Conservation (phyloP, 495 filamentous ascomycete species). For the Pseudevernia furfuracea region DNA sequence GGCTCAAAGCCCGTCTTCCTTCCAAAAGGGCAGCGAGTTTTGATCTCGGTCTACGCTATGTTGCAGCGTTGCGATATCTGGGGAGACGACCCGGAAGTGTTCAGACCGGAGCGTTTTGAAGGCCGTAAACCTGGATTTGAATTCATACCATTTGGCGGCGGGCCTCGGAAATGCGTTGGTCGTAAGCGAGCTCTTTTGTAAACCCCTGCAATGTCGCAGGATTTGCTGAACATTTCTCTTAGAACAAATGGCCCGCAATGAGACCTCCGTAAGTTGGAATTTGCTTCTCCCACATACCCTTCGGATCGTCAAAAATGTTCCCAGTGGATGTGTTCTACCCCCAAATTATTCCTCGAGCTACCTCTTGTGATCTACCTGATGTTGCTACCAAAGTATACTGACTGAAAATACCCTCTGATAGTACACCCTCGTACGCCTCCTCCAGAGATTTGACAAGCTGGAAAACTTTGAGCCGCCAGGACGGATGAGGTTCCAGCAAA, state of each 20-base stretch:
- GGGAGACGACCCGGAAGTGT: constrained; percentile 44
- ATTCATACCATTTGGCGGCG: constrained; percentile 52
- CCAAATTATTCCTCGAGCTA: background rate
- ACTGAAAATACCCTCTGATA: background rate
- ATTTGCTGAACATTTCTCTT: background rate
- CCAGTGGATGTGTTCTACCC: background rate
- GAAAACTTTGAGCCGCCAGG: constrained; percentile 23
- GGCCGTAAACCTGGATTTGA: constrained; percentile 38
- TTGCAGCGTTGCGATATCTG: constrained; percentile 49
- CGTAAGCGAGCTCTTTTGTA: constrained; percentile 7
- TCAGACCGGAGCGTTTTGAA: constrained; percentile 51
- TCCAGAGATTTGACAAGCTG: constrained; percentile 40
- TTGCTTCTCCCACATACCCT: background rate
- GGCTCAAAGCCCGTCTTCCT: constrained; percentile 45
- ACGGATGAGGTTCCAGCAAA: constrained; percentile 3
- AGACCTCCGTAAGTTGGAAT: constrained; percentile 23
- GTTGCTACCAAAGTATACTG: background rate
- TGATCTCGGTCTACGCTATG: constrained; percentile 41
- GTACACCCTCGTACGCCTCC: constrained; percentile 37
- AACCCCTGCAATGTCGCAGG: background rate
- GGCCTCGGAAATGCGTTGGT: constrained; percentile 25
- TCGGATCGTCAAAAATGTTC: background rate
- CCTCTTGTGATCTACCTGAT: too few relatives aligned
- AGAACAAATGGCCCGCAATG: constrained; percentile 37
- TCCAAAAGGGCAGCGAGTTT: constrained; percentile 37